Conservation (phyloP, 371 early-diverging fungal species). For the Mucor mucedo region DNA sequence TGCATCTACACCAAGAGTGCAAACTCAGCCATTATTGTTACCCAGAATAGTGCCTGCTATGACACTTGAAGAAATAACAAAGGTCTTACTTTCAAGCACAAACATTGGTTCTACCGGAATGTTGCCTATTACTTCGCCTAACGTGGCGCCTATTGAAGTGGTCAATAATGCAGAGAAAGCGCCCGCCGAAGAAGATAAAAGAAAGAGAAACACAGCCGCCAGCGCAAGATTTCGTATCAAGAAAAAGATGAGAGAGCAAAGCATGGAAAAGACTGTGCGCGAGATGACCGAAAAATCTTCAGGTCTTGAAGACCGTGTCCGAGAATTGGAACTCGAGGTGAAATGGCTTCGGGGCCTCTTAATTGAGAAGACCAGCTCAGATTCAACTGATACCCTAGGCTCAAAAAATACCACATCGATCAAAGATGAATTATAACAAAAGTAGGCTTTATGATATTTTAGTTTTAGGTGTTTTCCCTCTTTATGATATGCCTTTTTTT, state of each 20-base stretch:
- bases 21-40: constrained; percentile 13
- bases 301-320: constrained; percentile 67
- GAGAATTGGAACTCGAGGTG: constrained; percentile 86
- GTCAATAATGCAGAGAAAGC: not conserved
- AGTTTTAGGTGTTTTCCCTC: not conserved
- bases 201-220: constrained; percentile 91
- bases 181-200: constrained; percentile 75
- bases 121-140: not conserved
- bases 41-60: constrained; percentile 22
- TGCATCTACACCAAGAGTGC: constrained; percentile 1
- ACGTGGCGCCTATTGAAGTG: not conserved
- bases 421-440: constrained; percentile 3
- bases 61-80: constrained; percentile 19
- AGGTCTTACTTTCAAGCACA: constrained; percentile 11
- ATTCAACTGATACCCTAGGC: not conserved
- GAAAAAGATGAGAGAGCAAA: constrained; percentile 87
- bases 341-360: constrained; percentile 87
- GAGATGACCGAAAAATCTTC: constrained; percentile 80
- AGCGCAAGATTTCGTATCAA: constrained; percentile 93
- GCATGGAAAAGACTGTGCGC: constrained; percentile 76
- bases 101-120: not conserved
- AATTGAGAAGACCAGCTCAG: constrained; percentile 63
- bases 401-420: not conserved
- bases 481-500: constrained; percentile 5
- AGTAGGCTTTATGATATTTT: not conserved